Conservation (phyloP, 2,329 filamentous ascomycete species). For the Fusarium piperis region DNA sequence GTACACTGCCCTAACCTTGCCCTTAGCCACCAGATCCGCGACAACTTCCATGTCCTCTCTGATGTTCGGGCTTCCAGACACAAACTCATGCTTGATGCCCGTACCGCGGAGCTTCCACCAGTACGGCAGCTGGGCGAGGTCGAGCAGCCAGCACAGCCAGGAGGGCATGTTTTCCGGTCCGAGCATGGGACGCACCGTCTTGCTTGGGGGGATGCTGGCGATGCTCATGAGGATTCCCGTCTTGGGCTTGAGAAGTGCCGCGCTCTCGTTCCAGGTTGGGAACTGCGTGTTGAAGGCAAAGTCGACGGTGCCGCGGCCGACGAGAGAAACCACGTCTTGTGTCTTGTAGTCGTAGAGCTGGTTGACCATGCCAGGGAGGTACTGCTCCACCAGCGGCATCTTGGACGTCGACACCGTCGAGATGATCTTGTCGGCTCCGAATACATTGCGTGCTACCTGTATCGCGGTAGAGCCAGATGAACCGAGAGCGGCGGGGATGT, state of each 20-base stretch:
- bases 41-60: conserved; percentile 55
- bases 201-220: conserved; percentile 48
- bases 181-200: conserved; percentile 43
- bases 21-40: conserved; percentile 52
- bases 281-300: conserved; percentile 61
- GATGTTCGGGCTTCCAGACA: conserved; percentile 55
- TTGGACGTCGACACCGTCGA: conserved; percentile 64
- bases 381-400: conserved; percentile 54
- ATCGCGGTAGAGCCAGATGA: conserved; percentile 57
- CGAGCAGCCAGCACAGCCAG: conserved; percentile 51
- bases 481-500: conserved; percentile 61
- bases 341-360: conserved; percentile 62
- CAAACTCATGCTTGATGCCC: conserved; percentile 53
- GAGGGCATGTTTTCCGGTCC: conserved; percentile 45
- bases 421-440: conserved; percentile 58
- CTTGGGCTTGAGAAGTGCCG: conserved; percentile 51
- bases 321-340: conserved; percentile 47
- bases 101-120: conserved; percentile 56
- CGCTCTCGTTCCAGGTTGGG: conserved; percentile 47
- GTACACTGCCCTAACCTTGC: conserved; percentile 55
- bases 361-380: conserved; percentile 57
- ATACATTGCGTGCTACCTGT: conserved; percentile 62
- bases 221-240: conserved; percentile 55
- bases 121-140: conserved; percentile 53
- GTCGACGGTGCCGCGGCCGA: conserved; percentile 57